These are phyloP conservation scores for Cladosporium sp. DNA, from an alignment of 2,329 filamentous ascomycete species.

Conservation along the genomic window DNA sequence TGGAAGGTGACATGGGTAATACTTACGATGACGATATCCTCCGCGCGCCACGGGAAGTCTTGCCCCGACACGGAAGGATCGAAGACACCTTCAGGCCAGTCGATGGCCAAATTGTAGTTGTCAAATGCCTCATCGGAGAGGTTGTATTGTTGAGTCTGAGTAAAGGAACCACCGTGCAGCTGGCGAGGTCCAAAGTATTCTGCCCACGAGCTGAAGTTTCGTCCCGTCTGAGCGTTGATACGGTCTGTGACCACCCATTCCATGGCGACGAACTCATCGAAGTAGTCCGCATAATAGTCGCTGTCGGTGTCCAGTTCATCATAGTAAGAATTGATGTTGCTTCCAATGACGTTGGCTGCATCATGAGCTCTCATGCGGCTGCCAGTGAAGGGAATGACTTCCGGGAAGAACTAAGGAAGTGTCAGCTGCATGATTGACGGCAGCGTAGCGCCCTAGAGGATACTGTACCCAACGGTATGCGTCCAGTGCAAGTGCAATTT, in stretches of 20 bases:
- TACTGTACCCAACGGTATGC: slow-evolving; percentile 30
- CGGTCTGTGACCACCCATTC: slow-evolving; percentile 21
- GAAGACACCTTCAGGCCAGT: slow-evolving; percentile 23
- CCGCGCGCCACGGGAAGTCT: slow-evolving; percentile 33
- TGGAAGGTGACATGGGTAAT: not conserved
- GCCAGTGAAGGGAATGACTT: slow-evolving; percentile 18
- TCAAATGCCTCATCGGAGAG: slow-evolving; percentile 38
- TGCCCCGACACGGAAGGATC: slow-evolving; percentile 23
- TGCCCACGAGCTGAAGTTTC: slow-evolving; percentile 27
- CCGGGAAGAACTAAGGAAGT: slow-evolving; percentile 54
- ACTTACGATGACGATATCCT: slow-evolving; percentile 39
- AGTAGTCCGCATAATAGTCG: slow-evolving; percentile 42
- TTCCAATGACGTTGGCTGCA: slow-evolving; percentile 41
- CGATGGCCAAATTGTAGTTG: slow-evolving; percentile 18
- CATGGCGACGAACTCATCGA: slow-evolving; percentile 38
- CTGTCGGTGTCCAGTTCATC: slow-evolving; percentile 17
- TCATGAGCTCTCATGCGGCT: slow-evolving; percentile 31
- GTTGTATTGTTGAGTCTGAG: slow-evolving; percentile 34
- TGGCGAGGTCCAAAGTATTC: slow-evolving; percentile 27
- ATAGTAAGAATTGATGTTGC: slow-evolving; percentile 32
- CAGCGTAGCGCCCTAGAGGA: not conserved
- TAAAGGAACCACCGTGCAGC: slow-evolving; percentile 38
- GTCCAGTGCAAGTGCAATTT: slow-evolving; percentile 18
- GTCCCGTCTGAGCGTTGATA: slow-evolving; percentile 19
- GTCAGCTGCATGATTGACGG: slow-evolving; percentile 19